A percentile compares a stretch with the other conserved stretches of the same genome.
These are phyloP conservation scores for Fusarium fujikuroi DNA, from an alignment of 2,329 filamentous ascomycete species.

Conservation along the genomic window DNA sequence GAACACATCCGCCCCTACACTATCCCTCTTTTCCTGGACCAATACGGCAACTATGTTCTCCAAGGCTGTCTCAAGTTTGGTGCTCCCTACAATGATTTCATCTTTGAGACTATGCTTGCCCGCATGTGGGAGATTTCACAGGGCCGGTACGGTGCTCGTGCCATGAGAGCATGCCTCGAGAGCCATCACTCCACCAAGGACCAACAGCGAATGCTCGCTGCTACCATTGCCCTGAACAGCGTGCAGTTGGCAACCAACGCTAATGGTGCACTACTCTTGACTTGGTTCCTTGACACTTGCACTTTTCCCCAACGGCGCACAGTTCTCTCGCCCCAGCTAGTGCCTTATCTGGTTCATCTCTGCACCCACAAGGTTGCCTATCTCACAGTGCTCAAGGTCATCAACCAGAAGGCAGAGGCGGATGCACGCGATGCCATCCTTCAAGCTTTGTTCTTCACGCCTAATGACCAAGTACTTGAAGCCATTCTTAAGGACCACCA, in stretches of 20 bases:
- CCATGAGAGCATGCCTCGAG: constrained; percentile 96
- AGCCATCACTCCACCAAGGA: constrained; percentile 95
- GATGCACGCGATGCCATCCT: constrained; percentile 92
- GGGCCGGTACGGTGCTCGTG: constrained; percentile 91
- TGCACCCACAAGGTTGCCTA: constrained; percentile 99
- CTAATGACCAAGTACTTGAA: constrained; percentile 86
- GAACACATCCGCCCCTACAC: constrained; percentile 87
- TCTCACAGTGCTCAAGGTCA: constrained; percentile 95
- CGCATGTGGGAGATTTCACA: constrained; percentile 94
- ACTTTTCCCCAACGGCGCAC: constrained; percentile 92
- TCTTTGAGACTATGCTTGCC: constrained; percentile 96
- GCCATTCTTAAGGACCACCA: constrained; percentile 91
- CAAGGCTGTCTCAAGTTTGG: constrained; percentile 96
- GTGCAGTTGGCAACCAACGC: constrained; percentile 96
- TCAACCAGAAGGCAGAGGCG: constrained; percentile 95
- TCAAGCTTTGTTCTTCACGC: constrained; percentile 90
- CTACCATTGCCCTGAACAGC: constrained; percentile 94
- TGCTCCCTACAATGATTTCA: constrained; percentile 90
- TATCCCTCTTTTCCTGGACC: constrained; percentile 92
- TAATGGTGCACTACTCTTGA: constrained; percentile 91
- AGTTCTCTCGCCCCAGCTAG: constrained; percentile 89
- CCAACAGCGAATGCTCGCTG: constrained; percentile 93
- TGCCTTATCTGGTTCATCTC: constrained; percentile 91
- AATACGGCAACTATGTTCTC: constrained; percentile 98
- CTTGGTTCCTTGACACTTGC: constrained; percentile 98